phyloP scores from a whole-genome alignment of 345 rosid genomes.

The Eucalyptus brandiana region DNA sequence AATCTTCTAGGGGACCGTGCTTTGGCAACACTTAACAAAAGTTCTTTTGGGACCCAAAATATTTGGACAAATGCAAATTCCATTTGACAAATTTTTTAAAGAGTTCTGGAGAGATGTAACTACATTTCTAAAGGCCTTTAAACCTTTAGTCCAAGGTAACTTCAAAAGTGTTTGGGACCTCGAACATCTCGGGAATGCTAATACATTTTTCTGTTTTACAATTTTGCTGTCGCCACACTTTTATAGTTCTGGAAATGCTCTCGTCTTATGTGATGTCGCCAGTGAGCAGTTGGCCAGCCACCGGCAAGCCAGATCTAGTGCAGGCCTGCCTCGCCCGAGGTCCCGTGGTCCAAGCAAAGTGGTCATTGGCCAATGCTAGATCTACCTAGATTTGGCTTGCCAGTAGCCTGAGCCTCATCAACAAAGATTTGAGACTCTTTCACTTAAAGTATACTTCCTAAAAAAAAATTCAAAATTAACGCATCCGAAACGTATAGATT shows the following conservation, averaged over 20 bases:
- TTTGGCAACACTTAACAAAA: neutral
- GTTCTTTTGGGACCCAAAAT: neutral
- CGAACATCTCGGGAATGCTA: neutral
- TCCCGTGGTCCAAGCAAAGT: accelerated
- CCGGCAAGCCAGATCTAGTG: accelerated
- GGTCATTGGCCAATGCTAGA: neutral
- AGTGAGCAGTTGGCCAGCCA: neutral
- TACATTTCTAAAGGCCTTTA: neutral
- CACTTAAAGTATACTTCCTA: neutral
- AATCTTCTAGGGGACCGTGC: neutral
- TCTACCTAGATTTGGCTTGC: neutral
- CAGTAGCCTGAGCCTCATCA: accelerated
- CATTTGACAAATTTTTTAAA: neutral
- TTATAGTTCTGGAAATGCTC: neutral
- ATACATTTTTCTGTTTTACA: neutral
- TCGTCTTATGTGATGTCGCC: accelerated
- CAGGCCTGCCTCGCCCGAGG: accelerated
- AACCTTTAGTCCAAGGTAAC: too few species aligned
- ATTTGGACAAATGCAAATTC: neutral
- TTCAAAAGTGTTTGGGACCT: neutral
- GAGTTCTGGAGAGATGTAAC: neutral
- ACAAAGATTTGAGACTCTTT: neutral
- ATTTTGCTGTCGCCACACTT: neutral
- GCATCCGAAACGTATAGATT: neutral
- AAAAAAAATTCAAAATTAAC: neutral